Evolutionary conservation across 2,329 filamentous ascomycete genomes (phyloP), one percentile per base, ranked within the genome.

Genomic region (Fusarium palustre): DNA sequence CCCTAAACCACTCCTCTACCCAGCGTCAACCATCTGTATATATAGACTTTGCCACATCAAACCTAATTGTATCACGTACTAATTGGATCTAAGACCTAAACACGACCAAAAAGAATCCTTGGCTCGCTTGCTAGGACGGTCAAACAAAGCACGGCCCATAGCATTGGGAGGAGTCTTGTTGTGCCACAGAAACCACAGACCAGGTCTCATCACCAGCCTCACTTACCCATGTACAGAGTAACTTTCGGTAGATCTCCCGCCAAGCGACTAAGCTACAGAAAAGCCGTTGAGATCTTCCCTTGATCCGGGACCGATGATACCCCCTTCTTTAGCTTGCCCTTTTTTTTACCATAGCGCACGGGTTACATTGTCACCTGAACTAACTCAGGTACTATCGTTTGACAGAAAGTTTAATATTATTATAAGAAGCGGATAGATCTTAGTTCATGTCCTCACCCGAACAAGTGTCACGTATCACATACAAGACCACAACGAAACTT

Each of bases 401-500:
- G 24, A 43, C 24, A 43, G 24, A 25, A 25, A 36, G 46, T n/a
- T 25, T 49, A 33, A 55, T 42, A 30, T 25, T 25, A 25, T n/a
- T n/a, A n/a, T n/a, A 36, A 30, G 8, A 31, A 18, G 20, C 10
- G 12, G 28, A 18, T 30, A 54, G 15, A 56, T 18, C 3, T 24
- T 22, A 41, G 30, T 41, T 33, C n/a, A 63, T 58, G 58, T 20
- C 42, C 16, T 41, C 52, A 36, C 38, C 41, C 56, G 31, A 33
- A 34, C 45, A 6, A 39, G 48, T 55, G 54, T 69, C 53, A 70
- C 57, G 62, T 69, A 56, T 70, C 66, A 68, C 67, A 52, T 66
- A 52, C 45, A 24, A 34, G 25, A 18, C 20, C 41, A 46, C 22
- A 34, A 54, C 11, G 8, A 50, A 36, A 69, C 24, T 42, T 47